Conservation (phyloP, 2,329 filamentous ascomycete species). For the Myrmaecium sp. region DNA sequence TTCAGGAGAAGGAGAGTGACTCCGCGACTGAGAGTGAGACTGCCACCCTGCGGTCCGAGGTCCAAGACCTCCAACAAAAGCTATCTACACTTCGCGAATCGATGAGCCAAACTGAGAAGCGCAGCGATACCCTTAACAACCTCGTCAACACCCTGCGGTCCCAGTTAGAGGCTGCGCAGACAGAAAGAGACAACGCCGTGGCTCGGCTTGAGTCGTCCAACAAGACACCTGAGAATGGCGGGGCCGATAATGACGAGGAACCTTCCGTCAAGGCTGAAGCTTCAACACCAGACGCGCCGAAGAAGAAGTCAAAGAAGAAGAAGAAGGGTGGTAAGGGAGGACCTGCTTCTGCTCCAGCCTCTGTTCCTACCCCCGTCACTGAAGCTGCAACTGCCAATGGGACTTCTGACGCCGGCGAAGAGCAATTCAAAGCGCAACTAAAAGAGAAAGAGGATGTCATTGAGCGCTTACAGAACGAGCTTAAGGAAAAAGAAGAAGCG, state of each 20-base stretch:
- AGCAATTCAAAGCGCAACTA: constrained; percentile 16
- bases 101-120: constrained; percentile 31
- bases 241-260: constrained; percentile 7
- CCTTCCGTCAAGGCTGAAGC: constrained; percentile 4
- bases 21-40: constrained; percentile 13
- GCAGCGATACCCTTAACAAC: constrained; percentile 35
- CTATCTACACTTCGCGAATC: constrained; percentile 14
- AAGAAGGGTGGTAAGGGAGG: constrained; percentile 47
- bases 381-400: constrained; percentile 4
- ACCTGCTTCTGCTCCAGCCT: constrained; percentile 2
- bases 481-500: constrained; percentile 43
- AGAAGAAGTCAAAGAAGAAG: constrained; percentile 73
- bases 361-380: too few species aligned
- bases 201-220: constrained; percentile 21
- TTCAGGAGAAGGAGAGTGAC: constrained; percentile 3
- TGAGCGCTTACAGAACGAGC: constrained; percentile 15
- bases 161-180: constrained; percentile 37
- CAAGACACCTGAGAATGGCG: constrained; percentile 12
- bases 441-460: constrained; percentile 18
- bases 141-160: constrained; percentile 36
- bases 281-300: too few species aligned
- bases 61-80: constrained; percentile 16
- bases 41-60: constrained; percentile 17
- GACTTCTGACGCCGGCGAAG: constrained; percentile 19
- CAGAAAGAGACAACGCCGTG: constrained; percentile 28